These are phyloP conservation scores for Umbilicus rupestris DNA, from an alignment of 164 flowering plant species.

Conservation along the genomic window DNA sequence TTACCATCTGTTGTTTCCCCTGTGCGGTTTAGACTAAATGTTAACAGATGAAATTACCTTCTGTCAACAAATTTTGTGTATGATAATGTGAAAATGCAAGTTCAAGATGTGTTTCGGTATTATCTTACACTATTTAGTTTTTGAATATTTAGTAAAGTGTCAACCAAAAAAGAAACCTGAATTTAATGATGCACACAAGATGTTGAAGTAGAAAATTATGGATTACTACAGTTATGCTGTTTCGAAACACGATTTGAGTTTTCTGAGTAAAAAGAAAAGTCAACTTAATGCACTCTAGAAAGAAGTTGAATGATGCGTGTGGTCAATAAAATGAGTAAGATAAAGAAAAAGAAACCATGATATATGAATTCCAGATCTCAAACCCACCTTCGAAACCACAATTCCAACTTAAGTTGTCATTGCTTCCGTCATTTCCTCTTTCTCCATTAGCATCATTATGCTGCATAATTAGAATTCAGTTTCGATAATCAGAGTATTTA, in stretches of 20 bases:
- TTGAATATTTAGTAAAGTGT: neutral
- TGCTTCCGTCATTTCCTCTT: constrained; percentile 90
- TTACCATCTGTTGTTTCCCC: constrained; percentile 74
- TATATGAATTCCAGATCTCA: neutral
- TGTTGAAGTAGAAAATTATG: neutral
- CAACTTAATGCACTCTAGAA: neutral
- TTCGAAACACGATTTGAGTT: neutral
- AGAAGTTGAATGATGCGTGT: neutral
- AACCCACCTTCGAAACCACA: constrained; percentile 81
- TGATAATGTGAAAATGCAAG: neutral
- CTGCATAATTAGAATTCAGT: constrained; percentile 35
- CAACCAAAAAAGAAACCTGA: neutral
- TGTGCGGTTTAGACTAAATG: constrained; percentile 16
- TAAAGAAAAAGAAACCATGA: neutral
- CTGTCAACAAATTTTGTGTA: neutral
- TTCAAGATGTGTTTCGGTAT: neutral
- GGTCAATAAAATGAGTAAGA: neutral
- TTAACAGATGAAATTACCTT: neutral
- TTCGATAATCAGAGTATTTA: neutral
- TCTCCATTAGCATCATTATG: constrained; percentile 98
- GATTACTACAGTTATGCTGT: no score
- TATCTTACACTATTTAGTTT: neutral
- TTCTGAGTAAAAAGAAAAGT: neutral
- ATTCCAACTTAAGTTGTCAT: constrained; percentile 95
- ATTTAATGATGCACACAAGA: neutral